Conservation (phyloP, 2,329 filamentous ascomycete species). For the Colletotrichum brevisporum region DNA sequence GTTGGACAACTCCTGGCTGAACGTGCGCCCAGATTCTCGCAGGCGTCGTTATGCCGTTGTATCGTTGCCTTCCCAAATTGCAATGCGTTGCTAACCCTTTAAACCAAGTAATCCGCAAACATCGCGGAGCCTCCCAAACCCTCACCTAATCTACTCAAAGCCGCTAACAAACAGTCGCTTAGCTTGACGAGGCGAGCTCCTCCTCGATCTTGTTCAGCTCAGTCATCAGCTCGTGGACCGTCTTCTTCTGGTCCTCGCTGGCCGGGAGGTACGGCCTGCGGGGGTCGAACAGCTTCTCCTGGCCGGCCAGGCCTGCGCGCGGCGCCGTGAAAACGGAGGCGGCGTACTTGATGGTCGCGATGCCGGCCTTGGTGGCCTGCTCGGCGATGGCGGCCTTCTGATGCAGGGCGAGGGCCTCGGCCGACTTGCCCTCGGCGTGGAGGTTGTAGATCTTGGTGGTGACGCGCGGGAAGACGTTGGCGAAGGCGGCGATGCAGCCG, state of each 20-base stretch:
- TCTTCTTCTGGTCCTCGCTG: constrained; percentile 58
- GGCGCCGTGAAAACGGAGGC: constrained; percentile 72
- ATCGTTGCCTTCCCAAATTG: not conserved
- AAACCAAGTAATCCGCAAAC: not conserved
- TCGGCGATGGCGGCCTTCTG: constrained; percentile 75
- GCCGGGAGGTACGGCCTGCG: constrained; percentile 72
- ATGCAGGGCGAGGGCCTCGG: constrained; percentile 74
- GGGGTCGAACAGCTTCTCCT: constrained; percentile 70
- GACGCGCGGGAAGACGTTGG: constrained; percentile 72
- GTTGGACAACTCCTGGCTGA: not conserved
- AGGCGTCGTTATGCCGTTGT: no score
- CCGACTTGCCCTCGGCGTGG: constrained; percentile 69
- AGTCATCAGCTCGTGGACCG: constrained; percentile 56
- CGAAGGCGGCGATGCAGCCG: constrained; percentile 74
- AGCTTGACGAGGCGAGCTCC: constrained; percentile 31
- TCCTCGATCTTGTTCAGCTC: constrained; percentile 61
- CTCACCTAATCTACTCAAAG: not conserved
- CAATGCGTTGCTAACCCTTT: no score
- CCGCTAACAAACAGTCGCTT: not conserved
- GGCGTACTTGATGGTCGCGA: constrained; percentile 78
- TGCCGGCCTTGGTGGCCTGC: constrained; percentile 75
- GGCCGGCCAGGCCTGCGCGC: constrained; percentile 71
- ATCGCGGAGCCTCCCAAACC: not conserved
- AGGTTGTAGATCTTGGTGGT: constrained; percentile 72
- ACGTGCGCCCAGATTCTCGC: not conserved